Base-by-base conservation (phyloP, 495 filamentous ascomycete genomes). In the Penicillium turbatum region DNA sequence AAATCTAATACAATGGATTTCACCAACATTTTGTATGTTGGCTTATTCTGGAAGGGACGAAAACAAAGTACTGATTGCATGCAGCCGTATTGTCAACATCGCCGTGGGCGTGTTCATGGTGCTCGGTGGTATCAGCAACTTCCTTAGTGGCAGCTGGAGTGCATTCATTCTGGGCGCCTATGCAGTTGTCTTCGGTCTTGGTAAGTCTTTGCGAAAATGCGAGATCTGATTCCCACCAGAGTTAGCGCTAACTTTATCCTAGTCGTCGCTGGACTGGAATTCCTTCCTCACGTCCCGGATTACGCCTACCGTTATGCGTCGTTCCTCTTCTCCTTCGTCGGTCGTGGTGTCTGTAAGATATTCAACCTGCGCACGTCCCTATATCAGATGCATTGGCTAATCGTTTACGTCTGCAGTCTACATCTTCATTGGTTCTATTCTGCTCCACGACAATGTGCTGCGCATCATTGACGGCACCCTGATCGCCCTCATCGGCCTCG, bases 321-420 rank as follows among this genome's bases (percentile, higher is more conserved):
- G 21, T 99, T 99, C 83, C 84, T 97, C 65, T 97, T 97, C 80
- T 91, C 86, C 40, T 97, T 99, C 81, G 68, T 97, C 59, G 93
- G 93, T 48, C 91, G 93, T 61, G 93, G 93, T 68, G 75, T 90
- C 69, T 97, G 91, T 97, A 82, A 73, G 90, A 85, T 9, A 32
- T 46, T 15, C 6, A 15, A 12, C 21, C 29, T 40, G 43, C 44
- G 13, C 16, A n/a, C 35, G 42, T 63, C 72, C 45, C 66, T 13
- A 38, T 53, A 31, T 12, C 12, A 4, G 15, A 19, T 38, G 5
- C 1, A 13, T 30, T n/a, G 9, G 34, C 51, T 66, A 47, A 64
- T 51, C 31, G 24, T 26, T 31, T 7, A 16, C 15, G 41, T 13
- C 26, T 32, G 3, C 47, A 96, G 91, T 99, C 77, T 99, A 99